A percentile compares a stretch with the other conserved stretches of the same genome.
Evolutionary conservation across 768 basidiomycete species (phyloP).

Genomic region (Asterophora parasitica): DNA sequence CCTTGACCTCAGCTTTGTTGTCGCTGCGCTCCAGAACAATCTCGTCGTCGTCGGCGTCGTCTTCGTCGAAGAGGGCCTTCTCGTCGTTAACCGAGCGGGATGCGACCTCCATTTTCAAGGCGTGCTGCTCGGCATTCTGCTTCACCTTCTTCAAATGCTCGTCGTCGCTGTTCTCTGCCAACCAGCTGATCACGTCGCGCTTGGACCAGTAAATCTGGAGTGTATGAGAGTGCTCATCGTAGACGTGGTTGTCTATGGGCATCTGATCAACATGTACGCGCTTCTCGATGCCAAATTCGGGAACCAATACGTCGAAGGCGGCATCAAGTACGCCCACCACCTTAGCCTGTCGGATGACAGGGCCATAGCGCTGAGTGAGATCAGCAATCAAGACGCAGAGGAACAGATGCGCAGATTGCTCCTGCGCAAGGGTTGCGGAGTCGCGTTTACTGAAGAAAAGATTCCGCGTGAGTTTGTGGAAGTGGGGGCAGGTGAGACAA

Average conservation of each 20-base stretch:
- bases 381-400: constrained; percentile 93
- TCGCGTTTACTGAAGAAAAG: constrained; percentile 68
- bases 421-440: constrained; percentile 87
- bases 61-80: constrained; percentile 84
- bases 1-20: constrained; percentile 31
- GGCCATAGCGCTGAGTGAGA: constrained; percentile 90
- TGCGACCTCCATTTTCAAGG: constrained; percentile 85
- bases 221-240: constrained; percentile 90
- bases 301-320: constrained; percentile 93
- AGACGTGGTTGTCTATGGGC: constrained; percentile 96
- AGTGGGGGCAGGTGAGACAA: constrained; percentile 5
- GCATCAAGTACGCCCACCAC: constrained; percentile 96
- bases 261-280: constrained; percentile 98
- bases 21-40: constrained; percentile 38
- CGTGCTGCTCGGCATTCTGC: constrained; percentile 87
- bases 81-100: constrained; percentile 85
- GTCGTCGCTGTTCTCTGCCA: constrained; percentile 94
- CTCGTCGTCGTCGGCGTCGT: constrained; percentile 79
- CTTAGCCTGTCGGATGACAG: constrained; percentile 91
- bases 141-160: constrained; percentile 94
- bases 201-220: constrained; percentile 96
- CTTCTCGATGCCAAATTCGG: constrained; percentile 99
- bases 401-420: constrained; percentile 94
- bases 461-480: constrained; percentile 1
- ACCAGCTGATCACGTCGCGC: constrained; percentile 90